phyloP scores from a whole-genome alignment of 352 stramenopile genomes.

The Pythium plurisporium region DNA sequence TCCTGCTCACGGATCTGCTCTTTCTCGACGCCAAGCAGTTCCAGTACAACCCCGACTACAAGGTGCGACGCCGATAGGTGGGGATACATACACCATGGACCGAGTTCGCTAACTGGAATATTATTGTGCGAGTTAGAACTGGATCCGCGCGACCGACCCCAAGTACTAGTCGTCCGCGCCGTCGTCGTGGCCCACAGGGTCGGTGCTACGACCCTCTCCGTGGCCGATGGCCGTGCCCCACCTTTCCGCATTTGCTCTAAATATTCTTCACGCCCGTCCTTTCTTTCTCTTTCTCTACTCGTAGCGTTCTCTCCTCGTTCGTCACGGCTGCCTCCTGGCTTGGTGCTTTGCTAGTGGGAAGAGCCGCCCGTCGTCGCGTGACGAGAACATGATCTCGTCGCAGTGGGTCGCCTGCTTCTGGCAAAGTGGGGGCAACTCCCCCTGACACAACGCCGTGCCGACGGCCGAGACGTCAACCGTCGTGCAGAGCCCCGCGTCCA shows the following conservation, averaged over 20 bases:
- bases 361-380: neutral
- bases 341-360: neutral
- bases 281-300: neutral
- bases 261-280: too few species aligned
- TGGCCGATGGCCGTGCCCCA: too few species aligned
- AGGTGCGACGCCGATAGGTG: slow-evolving; percentile 31
- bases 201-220: too few species aligned
- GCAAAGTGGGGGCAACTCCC: too few species aligned
- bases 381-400: neutral
- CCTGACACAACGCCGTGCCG: neutral
- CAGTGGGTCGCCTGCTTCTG: slow-evolving; percentile 2
- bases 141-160: slow-evolving; percentile 66
- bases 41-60: slow-evolving; percentile 83
- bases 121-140: slow-evolving; percentile 69
- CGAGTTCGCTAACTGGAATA: neutral
- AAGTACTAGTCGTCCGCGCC: slow-evolving; percentile 80
- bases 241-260: too few species aligned
- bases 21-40: slow-evolving; percentile 75
- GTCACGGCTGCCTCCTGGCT: neutral
- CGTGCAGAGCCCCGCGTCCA: neutral
- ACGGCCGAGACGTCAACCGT: neutral
- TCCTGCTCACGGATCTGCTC: slow-evolving; percentile 65
- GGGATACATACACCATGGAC: neutral
- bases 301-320: too few species aligned
- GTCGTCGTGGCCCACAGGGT: too few species aligned